Evolutionary conservation across 2,329 filamentous ascomycete species (phyloP).

Genomic region (Grosmannia serpens): DNA sequence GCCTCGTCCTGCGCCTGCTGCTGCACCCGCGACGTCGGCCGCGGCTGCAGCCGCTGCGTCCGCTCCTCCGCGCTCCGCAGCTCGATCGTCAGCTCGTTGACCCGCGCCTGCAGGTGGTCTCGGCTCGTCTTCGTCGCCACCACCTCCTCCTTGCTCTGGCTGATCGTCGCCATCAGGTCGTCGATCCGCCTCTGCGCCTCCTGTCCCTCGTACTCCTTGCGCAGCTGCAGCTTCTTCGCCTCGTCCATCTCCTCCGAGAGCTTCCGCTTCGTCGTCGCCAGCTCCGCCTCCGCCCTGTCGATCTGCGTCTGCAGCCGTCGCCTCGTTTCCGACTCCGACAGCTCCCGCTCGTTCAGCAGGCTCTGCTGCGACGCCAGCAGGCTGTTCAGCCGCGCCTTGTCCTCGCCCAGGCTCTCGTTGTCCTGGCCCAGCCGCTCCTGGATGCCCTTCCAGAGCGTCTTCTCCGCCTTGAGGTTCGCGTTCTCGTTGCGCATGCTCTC

Average conservation of each 20-base stretch:
- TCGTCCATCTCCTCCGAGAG: conserved; percentile 75
- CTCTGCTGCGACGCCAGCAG: conserved; percentile 77
- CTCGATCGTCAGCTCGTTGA: conserved; percentile 82
- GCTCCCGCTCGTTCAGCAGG: conserved; percentile 82
- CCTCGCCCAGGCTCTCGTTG: conserved; percentile 72
- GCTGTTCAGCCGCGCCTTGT: conserved; percentile 72
- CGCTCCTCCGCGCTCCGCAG: conserved; percentile 84
- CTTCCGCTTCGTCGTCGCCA: conserved; percentile 69
- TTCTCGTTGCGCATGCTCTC: conserved; percentile 87
- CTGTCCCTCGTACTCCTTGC: conserved; percentile 82
- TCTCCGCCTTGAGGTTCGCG: conserved; percentile 88
- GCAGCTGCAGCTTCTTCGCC: conserved; percentile 65
- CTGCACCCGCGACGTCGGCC: conserved; percentile 52
- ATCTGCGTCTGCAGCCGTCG: conserved; percentile 68
- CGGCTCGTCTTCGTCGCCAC: conserved; percentile 75
- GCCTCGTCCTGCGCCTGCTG: conserved; percentile 15
- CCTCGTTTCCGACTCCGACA: conserved; percentile 69
- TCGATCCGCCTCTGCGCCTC: conserved; percentile 88
- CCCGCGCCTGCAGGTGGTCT: conserved; percentile 78
- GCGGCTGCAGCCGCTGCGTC: conserved; percentile 66
- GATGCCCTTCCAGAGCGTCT: conserved; percentile 87
- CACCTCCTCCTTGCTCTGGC: conserved; percentile 75
- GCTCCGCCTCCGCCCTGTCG: conserved; percentile 68
- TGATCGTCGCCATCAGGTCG: conserved; percentile 70
- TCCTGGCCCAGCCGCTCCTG: conserved; percentile 81